phyloP scores from a whole-genome alignment of 2,329 filamentous ascomycete genomes.

The Cordyceps javanica region DNA sequence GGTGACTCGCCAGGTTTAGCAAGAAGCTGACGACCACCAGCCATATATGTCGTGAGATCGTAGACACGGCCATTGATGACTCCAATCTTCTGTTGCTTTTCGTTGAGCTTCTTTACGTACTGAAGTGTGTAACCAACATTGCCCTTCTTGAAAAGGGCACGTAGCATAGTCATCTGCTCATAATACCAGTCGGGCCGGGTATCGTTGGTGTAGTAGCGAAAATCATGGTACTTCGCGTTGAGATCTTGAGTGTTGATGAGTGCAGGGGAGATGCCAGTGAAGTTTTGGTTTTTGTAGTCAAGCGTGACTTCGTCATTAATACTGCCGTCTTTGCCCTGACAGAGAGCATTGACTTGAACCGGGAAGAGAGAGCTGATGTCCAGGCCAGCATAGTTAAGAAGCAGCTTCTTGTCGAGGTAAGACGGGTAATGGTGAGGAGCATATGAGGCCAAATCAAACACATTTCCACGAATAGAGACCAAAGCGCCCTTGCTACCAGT shows the following conservation, averaged over 20 bases:
- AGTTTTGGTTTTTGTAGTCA: conserved; percentile 74
- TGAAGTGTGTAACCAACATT: conserved; percentile 74
- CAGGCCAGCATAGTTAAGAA: conserved; percentile 77
- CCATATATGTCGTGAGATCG: conserved; percentile 78
- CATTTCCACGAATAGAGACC: conserved; percentile 78
- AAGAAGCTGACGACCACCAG: conserved; percentile 63
- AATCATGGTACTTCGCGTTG: conserved; percentile 85
- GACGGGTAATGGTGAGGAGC: conserved; percentile 67
- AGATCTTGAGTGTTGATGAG: conserved; percentile 61
- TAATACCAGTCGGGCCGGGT: conserved; percentile 86
- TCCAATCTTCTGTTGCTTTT: conserved; percentile 61
- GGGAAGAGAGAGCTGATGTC: conserved; percentile 91
- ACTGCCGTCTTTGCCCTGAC: conserved; percentile 64
- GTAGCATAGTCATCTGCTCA: conserved; percentile 77
- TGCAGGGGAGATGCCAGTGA: conserved; percentile 54
- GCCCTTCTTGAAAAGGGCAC: conserved; percentile 76
- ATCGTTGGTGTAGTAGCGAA: conserved; percentile 77
- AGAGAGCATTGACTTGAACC: conserved; percentile 87
- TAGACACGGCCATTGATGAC: conserved; percentile 78
- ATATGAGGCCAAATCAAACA: conserved; percentile 76
- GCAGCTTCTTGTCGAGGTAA: conserved; percentile 48
- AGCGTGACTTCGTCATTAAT: conserved; percentile 70
- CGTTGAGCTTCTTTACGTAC: conserved; percentile 67
- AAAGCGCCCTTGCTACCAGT: conserved; percentile 54
- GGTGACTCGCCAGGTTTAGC: conserved; percentile 46